phyloP scores from a whole-genome alignment of 2,329 filamentous ascomycete genomes.

The Ilyonectria robusta region DNA sequence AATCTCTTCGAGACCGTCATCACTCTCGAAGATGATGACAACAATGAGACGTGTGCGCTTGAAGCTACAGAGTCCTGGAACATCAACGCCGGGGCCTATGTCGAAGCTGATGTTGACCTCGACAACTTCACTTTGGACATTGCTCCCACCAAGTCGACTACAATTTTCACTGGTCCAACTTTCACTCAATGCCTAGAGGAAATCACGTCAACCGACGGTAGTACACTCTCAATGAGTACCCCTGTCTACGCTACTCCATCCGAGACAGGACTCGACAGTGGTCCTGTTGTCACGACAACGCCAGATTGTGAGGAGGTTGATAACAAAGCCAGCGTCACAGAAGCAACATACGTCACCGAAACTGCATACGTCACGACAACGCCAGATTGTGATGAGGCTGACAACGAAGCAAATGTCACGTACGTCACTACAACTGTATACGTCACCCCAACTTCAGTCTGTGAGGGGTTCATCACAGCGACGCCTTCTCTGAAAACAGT shows the following conservation, averaged over 20 bases:
- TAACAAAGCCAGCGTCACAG: neutral
- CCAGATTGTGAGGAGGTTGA: neutral
- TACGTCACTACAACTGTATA: too few relatives aligned
- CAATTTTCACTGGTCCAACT: constrained; percentile 6
- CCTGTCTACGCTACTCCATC: neutral
- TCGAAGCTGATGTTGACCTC: constrained; percentile 2
- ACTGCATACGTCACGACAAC: neutral
- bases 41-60: neutral
- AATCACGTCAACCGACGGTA: neutral
- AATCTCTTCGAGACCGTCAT: constrained; percentile 15
- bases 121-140: neutral
- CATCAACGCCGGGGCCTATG: constrained; percentile 20
- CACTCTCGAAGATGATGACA: neutral
- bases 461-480: too few relatives aligned
- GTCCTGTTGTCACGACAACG: neutral
- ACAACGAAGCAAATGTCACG: neutral
- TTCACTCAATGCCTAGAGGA: constrained; percentile 9
- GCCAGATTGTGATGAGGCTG: neutral
- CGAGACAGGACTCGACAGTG: neutral
- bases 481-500: too few relatives aligned
- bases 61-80: constrained; percentile 13
- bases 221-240: neutral
- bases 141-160: neutral
- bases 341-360: neutral
- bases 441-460: too few relatives aligned